Evolutionary conservation across 257 asterid genomes (phyloP), one percentile per base, ranked within the genome.

Genomic region (Ehretia macrophylla): DNA sequence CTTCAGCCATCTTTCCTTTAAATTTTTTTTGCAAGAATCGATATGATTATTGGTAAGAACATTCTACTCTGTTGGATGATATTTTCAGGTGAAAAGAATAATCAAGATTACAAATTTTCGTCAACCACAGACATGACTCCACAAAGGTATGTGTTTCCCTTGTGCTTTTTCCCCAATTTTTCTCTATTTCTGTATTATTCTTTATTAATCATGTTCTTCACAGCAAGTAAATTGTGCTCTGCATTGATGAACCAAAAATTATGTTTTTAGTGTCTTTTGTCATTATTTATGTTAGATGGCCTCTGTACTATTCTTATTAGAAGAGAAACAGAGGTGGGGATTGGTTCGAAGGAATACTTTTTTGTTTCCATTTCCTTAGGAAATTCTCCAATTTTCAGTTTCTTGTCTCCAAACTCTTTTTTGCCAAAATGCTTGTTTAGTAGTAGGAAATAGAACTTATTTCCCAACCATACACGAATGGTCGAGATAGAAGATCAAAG

Each of bases 101-200:
- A 16, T 23, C 39, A 52, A 23, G 57, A 52, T 52, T 52, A 52
- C 57, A 37, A 52, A 52, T 21, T 23, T 14, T 14, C 57, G 10
- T n/a, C 32, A 22, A 19, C 32, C 38, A 16, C 16, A 14, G 32
- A 52, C 38, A 27, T 10, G 16, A 11, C 57, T 52, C 17, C 10
- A 37, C 38, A 52, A 52, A 21, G 39, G 19, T 37, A 52, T 52
- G 20, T 20, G 57, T 11, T 23, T 17, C 16, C 35, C 56, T 51
- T 58, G 11, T 50, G 59, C 57, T 38, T 39, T 39, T 59, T 44
- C 38, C 61, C 50, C 9, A 20, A 18, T 38, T 17, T 27, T 21
- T 47, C 37, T 38, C 5, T 59, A 12, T 54, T 27, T 58, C 20
- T 13, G 27, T 37, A 35, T 11, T 48, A 35, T 35, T 5, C 17